These are phyloP conservation scores for Yamadazyma atmosphaerica DNA, from an alignment of 1,139 yeast genomes.

Conservation along the genomic window DNA sequence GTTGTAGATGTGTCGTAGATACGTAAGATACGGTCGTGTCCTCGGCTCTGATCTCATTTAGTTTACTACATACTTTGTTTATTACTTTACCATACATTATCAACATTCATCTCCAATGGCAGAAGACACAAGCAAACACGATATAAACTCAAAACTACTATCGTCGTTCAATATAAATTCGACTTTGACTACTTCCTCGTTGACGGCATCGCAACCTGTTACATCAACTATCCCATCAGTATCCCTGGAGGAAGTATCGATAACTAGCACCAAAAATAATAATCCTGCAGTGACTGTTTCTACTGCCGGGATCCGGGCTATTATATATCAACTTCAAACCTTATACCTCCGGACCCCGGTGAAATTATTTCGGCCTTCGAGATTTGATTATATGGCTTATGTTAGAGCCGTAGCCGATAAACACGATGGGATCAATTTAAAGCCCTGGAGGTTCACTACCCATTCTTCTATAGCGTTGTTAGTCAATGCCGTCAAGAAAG, in stretches of 20 bases:
- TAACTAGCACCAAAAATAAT: slow-evolving; percentile 13
- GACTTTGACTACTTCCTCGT: not conserved
- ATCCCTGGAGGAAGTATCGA: not conserved
- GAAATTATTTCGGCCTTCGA: slow-evolving; percentile 83
- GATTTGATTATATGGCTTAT: slow-evolving; percentile 80
- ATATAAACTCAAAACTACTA: not conserved
- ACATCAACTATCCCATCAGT: not conserved
- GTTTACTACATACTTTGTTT: too few species aligned
- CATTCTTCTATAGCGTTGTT: slow-evolving; percentile 79
- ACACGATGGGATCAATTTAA: slow-evolving; percentile 46
- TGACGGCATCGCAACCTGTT: not conserved
- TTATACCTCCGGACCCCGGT: slow-evolving; percentile 81
- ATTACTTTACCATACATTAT: too few species aligned
- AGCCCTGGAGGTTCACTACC: slow-evolving; percentile 68
- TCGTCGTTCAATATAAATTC: slow-evolving; percentile 1
- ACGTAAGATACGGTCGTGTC: too few species aligned
- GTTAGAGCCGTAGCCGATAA: slow-evolving; percentile 54
- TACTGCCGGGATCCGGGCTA: slow-evolving; percentile 82
- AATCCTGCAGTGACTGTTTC: slow-evolving; percentile 48
- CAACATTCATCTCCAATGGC: too few species aligned
- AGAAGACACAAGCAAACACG: not conserved
- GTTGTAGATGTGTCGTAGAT: too few species aligned
- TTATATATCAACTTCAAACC: slow-evolving; percentile 76
- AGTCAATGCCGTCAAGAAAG: slow-evolving; percentile 64
- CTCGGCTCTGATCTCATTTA: too few species aligned